A percentile compares a stretch with the other conserved stretches of the same genome.
phyloP scores from a whole-genome alignment of 75 land plant genomes.

The Sequoia sempervirens region DNA sequence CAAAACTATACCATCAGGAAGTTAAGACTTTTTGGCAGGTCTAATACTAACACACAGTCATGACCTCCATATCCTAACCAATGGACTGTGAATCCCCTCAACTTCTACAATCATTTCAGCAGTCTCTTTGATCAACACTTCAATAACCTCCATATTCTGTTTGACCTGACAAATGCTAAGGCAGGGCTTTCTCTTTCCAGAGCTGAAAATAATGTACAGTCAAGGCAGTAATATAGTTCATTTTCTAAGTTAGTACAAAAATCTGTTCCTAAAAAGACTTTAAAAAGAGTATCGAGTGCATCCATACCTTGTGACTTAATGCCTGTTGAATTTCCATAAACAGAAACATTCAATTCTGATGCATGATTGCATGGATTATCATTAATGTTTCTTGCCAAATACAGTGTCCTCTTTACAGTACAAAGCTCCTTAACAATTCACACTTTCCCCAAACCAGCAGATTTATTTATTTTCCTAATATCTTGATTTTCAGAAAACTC shows the following conservation, averaged over 20 bases:
- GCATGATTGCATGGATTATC: conserved; percentile 33
- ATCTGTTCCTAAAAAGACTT: conserved; percentile 49
- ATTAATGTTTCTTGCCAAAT: conserved; percentile 34
- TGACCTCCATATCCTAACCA: too few species aligned
- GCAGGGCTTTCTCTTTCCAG: conserved; percentile 75
- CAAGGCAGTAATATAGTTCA: conserved; percentile 58
- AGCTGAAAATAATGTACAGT: conserved; percentile 44
- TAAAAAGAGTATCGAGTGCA: conserved; percentile 39
- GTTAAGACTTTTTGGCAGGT: too few species aligned
- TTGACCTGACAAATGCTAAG: conserved; percentile 51
- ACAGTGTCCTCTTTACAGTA: conserved; percentile 39
- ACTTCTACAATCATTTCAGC: conserved; percentile 49
- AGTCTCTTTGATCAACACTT: conserved; percentile 49
- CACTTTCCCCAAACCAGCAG: conserved; percentile 41
- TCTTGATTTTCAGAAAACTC: conserved; percentile 72
- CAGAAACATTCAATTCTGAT: not conserved
- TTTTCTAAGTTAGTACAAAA: conserved; percentile 49
- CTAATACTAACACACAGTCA: too few species aligned
- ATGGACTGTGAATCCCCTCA: conserved; percentile 57
- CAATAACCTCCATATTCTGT: conserved; percentile 61
- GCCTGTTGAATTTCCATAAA: not conserved
- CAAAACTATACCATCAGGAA: too few species aligned
- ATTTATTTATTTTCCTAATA: conserved; percentile 34
- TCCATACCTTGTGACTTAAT: conserved; percentile 21
- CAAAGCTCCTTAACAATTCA: conserved; percentile 60